Base-by-base conservation (phyloP, 2,329 filamentous ascomycete genomes). In the Alternaria ventricosa region DNA sequence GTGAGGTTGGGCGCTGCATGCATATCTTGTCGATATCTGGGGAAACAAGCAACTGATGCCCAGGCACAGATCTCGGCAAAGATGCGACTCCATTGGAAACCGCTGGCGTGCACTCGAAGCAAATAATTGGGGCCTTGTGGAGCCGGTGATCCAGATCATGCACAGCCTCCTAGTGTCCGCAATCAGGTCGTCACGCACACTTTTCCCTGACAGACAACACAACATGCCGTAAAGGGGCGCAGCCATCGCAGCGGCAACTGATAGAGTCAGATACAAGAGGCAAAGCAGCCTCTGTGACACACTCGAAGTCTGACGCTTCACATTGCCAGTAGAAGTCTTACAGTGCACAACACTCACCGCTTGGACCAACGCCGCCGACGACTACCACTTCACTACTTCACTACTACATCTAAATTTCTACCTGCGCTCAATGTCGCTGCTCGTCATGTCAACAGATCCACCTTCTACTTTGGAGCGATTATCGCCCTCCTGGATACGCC, bases 391-490 rank as follows among this genome's bases (percentile, higher is more conserved):
- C 36, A n/a, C 27, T 30, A 18, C 46, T 47, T 12, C 13, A 36
- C 27, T 15, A 43, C 27, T n/a, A 25, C 30, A 47, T 20, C 25
- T 53, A 55, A n/a, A 30, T 55, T 55, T 25, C 49, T 22, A 33
- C 6, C 3, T 36, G 27, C 54, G 36, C 53, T 63, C 60, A 30
- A 76, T 75, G 73, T 75, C 70, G 54, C 64, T 75, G 9, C 61
- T 76, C 54, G 57, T 74, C 59, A 75, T 76, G 72, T 64, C 71
- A 50, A 68, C 72, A 41, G 58, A 69, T 47, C 51, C 68, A 8
- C 67, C 71, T 15, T 64, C 72, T 7, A 57, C 66, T 50, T 69
- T 69, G 58, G 68, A 74, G 22, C 63, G 69, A 53, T 59, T 71
- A 28, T 71, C 68, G n/a, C 69, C 72, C 45, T 68, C 66, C 36